Conservation (phyloP, 2,329 filamentous ascomycete genomes). For the Alternaria conjuncta region DNA sequence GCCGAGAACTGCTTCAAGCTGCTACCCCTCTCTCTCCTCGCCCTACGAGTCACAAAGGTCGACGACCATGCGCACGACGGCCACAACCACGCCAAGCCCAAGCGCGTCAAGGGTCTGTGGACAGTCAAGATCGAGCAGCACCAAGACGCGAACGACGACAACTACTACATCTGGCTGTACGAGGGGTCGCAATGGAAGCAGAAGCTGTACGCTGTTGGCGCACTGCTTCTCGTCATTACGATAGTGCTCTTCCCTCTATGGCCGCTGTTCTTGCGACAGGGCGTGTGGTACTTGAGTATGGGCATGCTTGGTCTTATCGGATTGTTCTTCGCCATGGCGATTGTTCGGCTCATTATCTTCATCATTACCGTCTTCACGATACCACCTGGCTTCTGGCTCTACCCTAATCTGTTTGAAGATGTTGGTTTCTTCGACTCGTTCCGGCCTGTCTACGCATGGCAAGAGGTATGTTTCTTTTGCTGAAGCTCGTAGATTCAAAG, state of each 20-base stretch:
- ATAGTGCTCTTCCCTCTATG: slow-evolving; percentile 95
- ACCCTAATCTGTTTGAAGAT: slow-evolving; percentile 97
- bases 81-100: slow-evolving; percentile 63
- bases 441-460: slow-evolving; percentile 96
- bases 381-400: slow-evolving; percentile 94
- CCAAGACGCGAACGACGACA: slow-evolving; percentile 83
- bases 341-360: slow-evolving; percentile 95
- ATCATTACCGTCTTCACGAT: slow-evolving; percentile 85
- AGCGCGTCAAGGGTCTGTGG: slow-evolving; percentile 95
- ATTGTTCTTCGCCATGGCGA: slow-evolving; percentile 96
- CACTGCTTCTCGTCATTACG: slow-evolving; percentile 81
- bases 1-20: slow-evolving; percentile 96
- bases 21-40: slow-evolving; percentile 90
- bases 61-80: slow-evolving; percentile 76
- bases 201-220: slow-evolving; percentile 86
- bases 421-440: slow-evolving; percentile 99
- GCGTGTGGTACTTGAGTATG: slow-evolving; percentile 97
- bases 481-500: neutral
- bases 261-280: slow-evolving; percentile 88
- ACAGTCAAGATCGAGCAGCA: slow-evolving; percentile 95
- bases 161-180: slow-evolving; percentile 97
- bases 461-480: slow-evolving; percentile 69
- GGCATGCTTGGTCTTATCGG: slow-evolving; percentile 88
- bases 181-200: slow-evolving; percentile 93
- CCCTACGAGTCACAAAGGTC: slow-evolving; percentile 84